Evolutionary conservation across 2,329 filamentous ascomycete species (phyloP), one percentile per base, ranked within the genome.

Genomic region (Colletotrichum sp.): DNA sequence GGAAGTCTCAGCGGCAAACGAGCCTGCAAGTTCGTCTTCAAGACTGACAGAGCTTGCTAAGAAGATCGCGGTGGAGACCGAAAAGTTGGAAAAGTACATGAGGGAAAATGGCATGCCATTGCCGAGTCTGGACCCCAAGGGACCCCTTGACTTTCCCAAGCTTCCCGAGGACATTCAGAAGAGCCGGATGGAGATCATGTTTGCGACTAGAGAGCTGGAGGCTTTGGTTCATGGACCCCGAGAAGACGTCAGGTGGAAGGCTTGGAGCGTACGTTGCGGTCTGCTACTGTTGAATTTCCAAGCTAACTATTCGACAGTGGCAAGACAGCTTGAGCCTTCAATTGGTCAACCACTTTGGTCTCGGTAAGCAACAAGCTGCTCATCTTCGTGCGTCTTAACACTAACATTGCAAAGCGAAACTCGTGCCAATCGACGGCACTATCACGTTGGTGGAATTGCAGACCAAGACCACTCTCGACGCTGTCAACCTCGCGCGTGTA

Each of bases 191-290:
- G 86, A 88, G 71, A 84, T 91, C 67, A 84, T 90, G 8, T 84
- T 84, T 75, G 89, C 89, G 10, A 88, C 88, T 4, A 86, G 84
- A 71, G 88, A 90, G 77, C 83, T 91, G 16, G 84, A 84, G 4
- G 81, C 85, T 63, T 81, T 91, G 67, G 86, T 88, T 18, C 85
- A 87, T 26, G 90, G 90, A 0, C 89, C 90, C 0, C 83, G 85
- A 44, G 89, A 91, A 78, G 84, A 82, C n/a, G 79, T 91, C 9
- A 83, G 89, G 81, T 91, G 88, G 88, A 85, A 87, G 68, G 84
- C 88, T 69, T 90, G 88, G 89, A 87, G 86, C 79, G 89, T 90
- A 79, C 81, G 88, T 83, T 32, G n/a, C 60, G 63, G n/a, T 7
- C 10, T 49, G 44, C 12, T 9, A 10, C 5, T 34, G 15, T 24